Conservation (phyloP, 2,329 filamentous ascomycete species). For the Pseudocercospora macadamiae region DNA sequence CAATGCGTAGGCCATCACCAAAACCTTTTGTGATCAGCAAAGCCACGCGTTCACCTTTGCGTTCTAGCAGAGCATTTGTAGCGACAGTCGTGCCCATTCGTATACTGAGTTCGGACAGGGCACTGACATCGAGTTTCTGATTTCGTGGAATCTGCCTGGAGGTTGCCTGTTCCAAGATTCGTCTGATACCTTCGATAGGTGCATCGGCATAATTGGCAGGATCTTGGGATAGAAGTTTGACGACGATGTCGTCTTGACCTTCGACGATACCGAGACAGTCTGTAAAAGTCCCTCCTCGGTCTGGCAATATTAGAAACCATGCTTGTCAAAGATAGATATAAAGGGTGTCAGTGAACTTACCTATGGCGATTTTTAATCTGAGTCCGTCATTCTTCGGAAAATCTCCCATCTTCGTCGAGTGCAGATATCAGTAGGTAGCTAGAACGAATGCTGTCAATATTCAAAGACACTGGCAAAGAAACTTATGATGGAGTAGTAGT, state of each 20-base stretch:
- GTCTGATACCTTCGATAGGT: constrained; percentile 39
- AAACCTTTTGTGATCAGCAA: constrained; percentile 84
- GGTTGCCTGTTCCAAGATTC: constrained; percentile 34
- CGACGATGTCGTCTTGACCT: constrained; percentile 32
- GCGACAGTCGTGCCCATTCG: constrained; percentile 71
- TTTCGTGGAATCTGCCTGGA: constrained; percentile 28
- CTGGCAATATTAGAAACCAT: constrained; percentile 6
- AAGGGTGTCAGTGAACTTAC: too few species aligned
- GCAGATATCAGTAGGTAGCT: neutral
- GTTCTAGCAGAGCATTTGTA: constrained; percentile 83
- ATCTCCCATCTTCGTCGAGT: neutral
- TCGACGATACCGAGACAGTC: constrained; percentile 31
- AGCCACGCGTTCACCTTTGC: constrained; percentile 84
- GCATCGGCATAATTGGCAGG: constrained; percentile 38
- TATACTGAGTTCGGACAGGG: constrained; percentile 27
- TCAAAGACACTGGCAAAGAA: too few species aligned
- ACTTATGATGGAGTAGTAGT: too few species aligned
- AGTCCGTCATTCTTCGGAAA: neutral
- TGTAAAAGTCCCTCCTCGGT: constrained; percentile 39
- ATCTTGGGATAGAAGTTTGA: constrained; percentile 38
- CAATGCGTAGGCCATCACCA: constrained; percentile 80
- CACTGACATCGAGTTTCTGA: constrained; percentile 29
- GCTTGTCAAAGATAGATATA: too few species aligned
- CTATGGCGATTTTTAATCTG: neutral
- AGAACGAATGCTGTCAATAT: too few species aligned